Evolutionary conservation across 208 protist genomes (phyloP), one percentile per base, ranked within the genome.

Genomic region (Trypanosoma conorhini): DNA sequence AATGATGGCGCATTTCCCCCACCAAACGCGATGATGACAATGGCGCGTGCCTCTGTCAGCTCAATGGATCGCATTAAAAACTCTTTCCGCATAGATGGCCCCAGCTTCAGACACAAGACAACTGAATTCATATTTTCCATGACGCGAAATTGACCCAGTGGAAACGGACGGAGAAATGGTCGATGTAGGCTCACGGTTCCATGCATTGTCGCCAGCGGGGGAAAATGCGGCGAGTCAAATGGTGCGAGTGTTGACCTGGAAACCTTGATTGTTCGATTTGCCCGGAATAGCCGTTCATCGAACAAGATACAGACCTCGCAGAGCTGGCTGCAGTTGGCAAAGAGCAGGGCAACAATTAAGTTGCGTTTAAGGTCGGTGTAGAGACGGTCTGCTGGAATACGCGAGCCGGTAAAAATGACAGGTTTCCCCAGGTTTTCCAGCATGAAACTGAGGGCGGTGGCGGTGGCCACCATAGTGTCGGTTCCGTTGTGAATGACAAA

Each of bases 401-500:
- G 82, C 12, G 94, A 95, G 26, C 98, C 98, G 26, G 98, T 99
- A 51, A 99, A 87, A 56, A 99, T 82, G 42, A 99, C 91, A 2
- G 97, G 83, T 80, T 99, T 99, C 38, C 84, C 89, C 1, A 99
- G 78, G 79, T 99, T 98, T 62, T 99, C 91, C 0, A 99, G 85
- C 71, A 99, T 93, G 77, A 99, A 99, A 62, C 94, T 97, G 26
- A 99, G 77, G 26, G 97, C 98, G 48, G 85, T 94, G 9, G 98
- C 90, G 24, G 97, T 98, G 67, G 94, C 91, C 19, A 95, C 82
- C 93, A 99, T 98, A 31, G 93, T 99, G 83, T 99, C 97, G 1
- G 93, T 98, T 19, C 98, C 97, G 56, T 98, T 96, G 38, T 99
- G 67, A 26, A 99, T 84, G 46, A 99, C 98, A 80, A 99, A 99